A percentile compares a stretch with the other conserved stretches of the same genome.
Evolutionary conservation across 2,329 filamentous ascomycete species (phyloP).

Genomic region (Colletotrichum lini): DNA sequence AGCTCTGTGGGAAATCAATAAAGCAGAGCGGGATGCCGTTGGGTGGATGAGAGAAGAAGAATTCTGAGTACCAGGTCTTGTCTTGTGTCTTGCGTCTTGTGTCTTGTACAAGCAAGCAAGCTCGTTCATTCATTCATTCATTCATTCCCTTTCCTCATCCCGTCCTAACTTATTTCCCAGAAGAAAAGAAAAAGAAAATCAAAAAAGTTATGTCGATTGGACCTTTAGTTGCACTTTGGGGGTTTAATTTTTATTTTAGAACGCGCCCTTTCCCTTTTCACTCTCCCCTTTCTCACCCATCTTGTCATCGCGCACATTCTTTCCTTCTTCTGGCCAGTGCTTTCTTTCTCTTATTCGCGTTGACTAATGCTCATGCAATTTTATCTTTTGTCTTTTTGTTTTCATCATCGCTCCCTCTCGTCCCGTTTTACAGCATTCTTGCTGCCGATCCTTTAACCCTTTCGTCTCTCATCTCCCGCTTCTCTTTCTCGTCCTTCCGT

Average conservation of each 20-base stretch:
- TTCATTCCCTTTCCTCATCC: conserved; percentile 7
- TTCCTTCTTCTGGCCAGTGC: conserved; percentile 27
- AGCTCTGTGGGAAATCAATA: conserved; percentile 5
- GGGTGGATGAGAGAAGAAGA: conserved; percentile 11
- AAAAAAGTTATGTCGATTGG: not conserved
- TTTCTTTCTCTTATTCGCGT: conserved; percentile 27
- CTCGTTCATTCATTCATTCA: conserved; percentile 18
- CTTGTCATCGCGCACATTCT: not conserved
- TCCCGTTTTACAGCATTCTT: conserved; percentile 23
- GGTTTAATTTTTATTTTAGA: conserved; percentile 13
- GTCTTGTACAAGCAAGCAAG: conserved; percentile 27
- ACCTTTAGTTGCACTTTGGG: not conserved
- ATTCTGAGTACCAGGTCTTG: not conserved
- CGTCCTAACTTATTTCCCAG: conserved; percentile 8
- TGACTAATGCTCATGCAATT: conserved; percentile 1
- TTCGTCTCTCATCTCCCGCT: conserved; percentile 7
- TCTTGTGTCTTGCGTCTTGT: not conserved
- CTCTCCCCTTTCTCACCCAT: not conserved
- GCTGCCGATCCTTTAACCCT: not conserved
- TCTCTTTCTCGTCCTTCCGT: conserved; percentile 5
- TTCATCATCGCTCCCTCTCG: conserved; percentile 33
- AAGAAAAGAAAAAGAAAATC: no score
- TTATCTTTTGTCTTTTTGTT: conserved; percentile 28
- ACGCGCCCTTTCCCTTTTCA: conserved; percentile 11
- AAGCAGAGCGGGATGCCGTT: not conserved